These are phyloP conservation scores for Triangularia verruculosa DNA, from an alignment of 2,329 filamentous ascomycete species.

Conservation along the genomic window DNA sequence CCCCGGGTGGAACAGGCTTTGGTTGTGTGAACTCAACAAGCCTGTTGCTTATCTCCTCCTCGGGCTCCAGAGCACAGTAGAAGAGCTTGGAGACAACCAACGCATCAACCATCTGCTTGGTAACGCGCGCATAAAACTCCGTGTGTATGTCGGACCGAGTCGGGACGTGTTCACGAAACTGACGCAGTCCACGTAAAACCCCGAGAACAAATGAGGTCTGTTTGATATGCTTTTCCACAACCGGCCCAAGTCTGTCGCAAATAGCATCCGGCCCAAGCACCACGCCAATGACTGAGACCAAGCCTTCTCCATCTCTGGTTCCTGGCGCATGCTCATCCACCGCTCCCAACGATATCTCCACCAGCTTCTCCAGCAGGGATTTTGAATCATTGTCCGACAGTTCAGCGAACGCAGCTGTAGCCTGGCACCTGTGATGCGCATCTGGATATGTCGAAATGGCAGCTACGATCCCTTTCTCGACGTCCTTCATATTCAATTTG, in stretches of 20 bases:
- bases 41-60: background rate
- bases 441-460: constrained; percentile 8
- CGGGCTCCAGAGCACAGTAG: background rate
- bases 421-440: background rate
- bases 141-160: background rate
- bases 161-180: background rate
- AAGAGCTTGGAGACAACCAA: constrained; percentile 12
- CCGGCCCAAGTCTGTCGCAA: constrained; percentile 3
- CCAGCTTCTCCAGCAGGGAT: background rate
- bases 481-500: background rate
- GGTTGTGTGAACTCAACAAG: background rate
- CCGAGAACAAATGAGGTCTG: constrained; percentile 15
- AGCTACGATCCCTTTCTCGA: constrained; percentile 8
- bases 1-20: background rate
- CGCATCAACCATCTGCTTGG: background rate
- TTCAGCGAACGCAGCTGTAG: background rate
- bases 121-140: constrained; percentile 6
- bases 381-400: background rate
- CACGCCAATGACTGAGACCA: background rate
- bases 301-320: background rate
- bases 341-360: background rate
- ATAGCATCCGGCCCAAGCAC: background rate
- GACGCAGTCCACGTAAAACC: constrained; percentile 6
- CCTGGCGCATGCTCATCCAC: background rate
- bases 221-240: constrained; percentile 11